Conservation (phyloP, 306 rosid species). For the Castanopsis chinensis region DNA sequence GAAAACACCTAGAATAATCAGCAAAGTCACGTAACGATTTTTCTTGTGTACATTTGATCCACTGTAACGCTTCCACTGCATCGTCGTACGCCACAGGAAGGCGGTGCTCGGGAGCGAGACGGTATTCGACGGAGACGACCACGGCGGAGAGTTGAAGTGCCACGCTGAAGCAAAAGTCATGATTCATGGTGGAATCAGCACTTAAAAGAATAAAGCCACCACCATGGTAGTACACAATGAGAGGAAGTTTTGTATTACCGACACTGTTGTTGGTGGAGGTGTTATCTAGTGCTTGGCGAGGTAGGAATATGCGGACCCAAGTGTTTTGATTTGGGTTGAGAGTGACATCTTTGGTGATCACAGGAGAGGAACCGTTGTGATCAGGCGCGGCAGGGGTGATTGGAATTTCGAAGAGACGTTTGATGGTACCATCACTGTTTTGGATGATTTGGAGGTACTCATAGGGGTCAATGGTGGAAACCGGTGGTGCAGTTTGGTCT, state of each 20-base stretch:
- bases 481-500: background rate
- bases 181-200: conserved; percentile 27
- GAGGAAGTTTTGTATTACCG: conserved; percentile 26
- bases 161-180: conserved; percentile 31
- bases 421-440: conserved; percentile 22
- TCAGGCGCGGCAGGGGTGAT: conserved; percentile 16
- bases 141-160: conserved; percentile 22
- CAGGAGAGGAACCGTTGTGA: background rate
- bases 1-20: conserved; percentile 25
- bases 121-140: conserved; percentile 33
- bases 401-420: conserved; percentile 17
- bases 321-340: conserved; percentile 47
- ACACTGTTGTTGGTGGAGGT: background rate
- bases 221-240: conserved; percentile 42
- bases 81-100: conserved; percentile 47
- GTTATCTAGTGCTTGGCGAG: conserved; percentile 25
- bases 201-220: conserved; percentile 43
- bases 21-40: conserved; percentile 26
- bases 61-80: conserved; percentile 35
- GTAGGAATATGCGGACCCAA: conserved; percentile 42
- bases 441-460: background rate
- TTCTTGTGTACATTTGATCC: conserved; percentile 23
- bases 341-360: conserved; percentile 47
- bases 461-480: background rate
- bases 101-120: conserved; percentile 33